phyloP scores from a whole-genome alignment of 2,329 filamentous ascomycete species.

The Pseudogymnoascus sp. region DNA sequence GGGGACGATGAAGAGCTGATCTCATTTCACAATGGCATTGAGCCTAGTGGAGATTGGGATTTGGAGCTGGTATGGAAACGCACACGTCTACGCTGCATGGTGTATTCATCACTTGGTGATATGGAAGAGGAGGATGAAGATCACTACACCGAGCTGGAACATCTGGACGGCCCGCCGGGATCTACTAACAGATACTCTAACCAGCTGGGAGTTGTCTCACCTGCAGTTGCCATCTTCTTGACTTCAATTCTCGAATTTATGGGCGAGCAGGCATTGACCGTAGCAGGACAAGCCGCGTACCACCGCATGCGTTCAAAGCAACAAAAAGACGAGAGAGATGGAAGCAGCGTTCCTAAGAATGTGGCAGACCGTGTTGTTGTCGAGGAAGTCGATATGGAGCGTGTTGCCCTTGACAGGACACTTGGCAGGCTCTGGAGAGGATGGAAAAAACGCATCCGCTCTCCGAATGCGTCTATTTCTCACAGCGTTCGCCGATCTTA shows the following conservation, averaged over 20 bases:
- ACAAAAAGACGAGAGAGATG: conserved; percentile 51
- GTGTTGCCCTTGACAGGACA: conserved; percentile 80
- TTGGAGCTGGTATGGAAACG: conserved; percentile 92
- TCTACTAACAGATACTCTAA: conserved; percentile 48
- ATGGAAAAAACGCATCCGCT: conserved; percentile 81
- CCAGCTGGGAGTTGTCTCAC: conserved; percentile 61
- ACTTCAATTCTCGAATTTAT: conserved; percentile 92
- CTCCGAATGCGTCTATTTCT: conserved; percentile 41
- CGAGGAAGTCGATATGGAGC: conserved; percentile 86
- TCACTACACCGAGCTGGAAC: conserved; percentile 72
- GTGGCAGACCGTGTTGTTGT: conserved; percentile 65
- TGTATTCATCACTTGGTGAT: conserved; percentile 92
- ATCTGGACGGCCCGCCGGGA: conserved; percentile 50
- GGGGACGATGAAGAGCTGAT: conserved; percentile 65
- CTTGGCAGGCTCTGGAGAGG: conserved; percentile 86
- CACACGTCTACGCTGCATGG: conserved; percentile 89
- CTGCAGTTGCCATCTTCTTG: conserved; percentile 88
- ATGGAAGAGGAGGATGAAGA: conserved; percentile 98
- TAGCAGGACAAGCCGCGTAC: conserved; percentile 77
- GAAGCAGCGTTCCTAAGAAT: conserved; percentile 36
- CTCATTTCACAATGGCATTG: conserved; percentile 43
- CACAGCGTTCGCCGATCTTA: conserved; percentile 36
- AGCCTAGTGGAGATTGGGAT: conserved; percentile 62
- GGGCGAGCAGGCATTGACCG: conserved; percentile 81
- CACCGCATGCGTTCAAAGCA: conserved; percentile 53